Percentiles rank a stretch among this genome's conserved stretches.
Conservation (phyloP, 805 yeast species). For the Kodamaea leandrae region DNA sequence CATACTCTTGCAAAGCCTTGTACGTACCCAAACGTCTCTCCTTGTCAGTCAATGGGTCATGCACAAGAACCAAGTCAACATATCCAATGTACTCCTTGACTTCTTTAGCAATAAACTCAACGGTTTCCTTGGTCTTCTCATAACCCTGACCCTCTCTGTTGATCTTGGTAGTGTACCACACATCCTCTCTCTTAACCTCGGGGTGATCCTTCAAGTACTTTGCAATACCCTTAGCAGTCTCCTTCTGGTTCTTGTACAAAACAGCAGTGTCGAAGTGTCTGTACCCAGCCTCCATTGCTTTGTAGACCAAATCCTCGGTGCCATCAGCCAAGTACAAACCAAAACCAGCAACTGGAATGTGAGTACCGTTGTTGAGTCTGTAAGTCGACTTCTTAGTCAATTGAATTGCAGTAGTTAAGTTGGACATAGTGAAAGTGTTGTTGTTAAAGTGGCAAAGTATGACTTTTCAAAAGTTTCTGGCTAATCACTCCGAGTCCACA, state of each 20-base stretch:
- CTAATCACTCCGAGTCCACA: neutral
- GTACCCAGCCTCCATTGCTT: conserved; percentile 64
- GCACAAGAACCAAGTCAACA: conserved; percentile 44
- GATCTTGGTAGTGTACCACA: conserved; percentile 40
- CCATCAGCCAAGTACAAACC: conserved; percentile 48
- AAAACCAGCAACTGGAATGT: conserved; percentile 55
- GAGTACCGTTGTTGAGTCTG: conserved; percentile 52
- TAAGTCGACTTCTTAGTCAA: conserved; percentile 32
- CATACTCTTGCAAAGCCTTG: conserved; percentile 73
- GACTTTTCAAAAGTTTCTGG: neutral
- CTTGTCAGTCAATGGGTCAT: conserved; percentile 42
- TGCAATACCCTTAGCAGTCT: conserved; percentile 58
- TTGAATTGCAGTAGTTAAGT: conserved; percentile 34
- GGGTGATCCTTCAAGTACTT: conserved; percentile 49
- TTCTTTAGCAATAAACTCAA: conserved; percentile 28
- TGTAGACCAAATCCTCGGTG: conserved; percentile 45
- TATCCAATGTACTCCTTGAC: conserved; percentile 34
- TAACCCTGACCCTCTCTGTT: conserved; percentile 32
- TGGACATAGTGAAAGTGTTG: conserved; percentile 39
- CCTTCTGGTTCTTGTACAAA: conserved; percentile 61
- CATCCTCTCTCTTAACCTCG: conserved; percentile 28
- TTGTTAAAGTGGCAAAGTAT: neutral
- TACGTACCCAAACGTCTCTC: conserved; percentile 58
- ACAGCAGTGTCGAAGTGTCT: conserved; percentile 76
- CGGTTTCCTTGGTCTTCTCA: conserved; percentile 31